Conservation (phyloP, 345 rosid species). For the Dimocarpus longan region DNA sequence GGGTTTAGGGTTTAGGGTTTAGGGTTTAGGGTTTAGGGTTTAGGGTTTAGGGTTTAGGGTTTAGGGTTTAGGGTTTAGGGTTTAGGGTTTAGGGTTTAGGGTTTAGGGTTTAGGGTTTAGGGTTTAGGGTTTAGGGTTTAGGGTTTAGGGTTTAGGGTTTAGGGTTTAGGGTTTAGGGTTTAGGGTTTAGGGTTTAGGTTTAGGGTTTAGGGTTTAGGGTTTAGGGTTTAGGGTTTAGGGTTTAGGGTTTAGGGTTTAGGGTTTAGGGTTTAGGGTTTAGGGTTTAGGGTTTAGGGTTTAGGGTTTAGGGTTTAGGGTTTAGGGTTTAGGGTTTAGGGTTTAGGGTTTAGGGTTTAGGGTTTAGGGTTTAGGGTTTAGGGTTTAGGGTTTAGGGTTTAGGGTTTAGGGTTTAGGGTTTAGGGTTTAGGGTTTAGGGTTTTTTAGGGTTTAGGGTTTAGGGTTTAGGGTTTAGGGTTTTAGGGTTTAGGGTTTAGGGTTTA, state of each 20-base stretch:
- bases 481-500: no score
- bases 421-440: no score
- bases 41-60: slow-evolving; percentile 12
- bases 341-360: slow-evolving; percentile 18
- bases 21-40: slow-evolving; percentile 20
- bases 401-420: slow-evolving; percentile 27
- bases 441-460: no score
- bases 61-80: slow-evolving; percentile 16
- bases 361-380: slow-evolving; percentile 20
- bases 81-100: slow-evolving; percentile 20
- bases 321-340: slow-evolving; percentile 12
- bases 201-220: slow-evolving; percentile 15
- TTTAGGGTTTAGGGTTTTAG: no score
- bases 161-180: slow-evolving; percentile 17
- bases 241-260: slow-evolving; percentile 17
- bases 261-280: slow-evolving; percentile 15
- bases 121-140: slow-evolving; percentile 15
- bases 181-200: slow-evolving; percentile 5
- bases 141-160: slow-evolving; percentile 12
- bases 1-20: slow-evolving; percentile 22
- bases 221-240: slow-evolving; percentile 12
- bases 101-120: slow-evolving; percentile 17
- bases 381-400: slow-evolving; percentile 22
- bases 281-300: slow-evolving; percentile 3
- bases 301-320: slow-evolving; percentile 13